A percentile compares a stretch with the other conserved stretches of the same genome.
Conservation (phyloP, 108 stramenopile genomes). For the Skeletonema tropicum region DNA sequence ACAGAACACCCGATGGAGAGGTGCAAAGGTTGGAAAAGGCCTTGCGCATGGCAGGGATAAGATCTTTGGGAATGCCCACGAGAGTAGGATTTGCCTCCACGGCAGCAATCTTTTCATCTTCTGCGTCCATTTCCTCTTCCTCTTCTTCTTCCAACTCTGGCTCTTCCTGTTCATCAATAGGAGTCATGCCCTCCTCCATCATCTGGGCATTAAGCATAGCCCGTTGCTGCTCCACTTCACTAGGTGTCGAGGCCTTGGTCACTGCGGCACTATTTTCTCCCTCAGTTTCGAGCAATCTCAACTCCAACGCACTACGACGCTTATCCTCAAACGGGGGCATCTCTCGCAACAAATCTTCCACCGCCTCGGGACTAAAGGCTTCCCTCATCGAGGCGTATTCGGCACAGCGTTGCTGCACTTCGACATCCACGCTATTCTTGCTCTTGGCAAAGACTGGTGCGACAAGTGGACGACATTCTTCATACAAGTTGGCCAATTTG, state of each 20-base stretch:
- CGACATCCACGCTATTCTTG: slow-evolving; percentile 87
- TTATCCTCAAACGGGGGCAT: slow-evolving; percentile 96
- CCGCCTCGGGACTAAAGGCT: slow-evolving; percentile 82
- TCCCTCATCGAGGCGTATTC: slow-evolving; percentile 92
- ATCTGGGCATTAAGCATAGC: slow-evolving; percentile 64
- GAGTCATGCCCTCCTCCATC: slow-evolving; percentile 33
- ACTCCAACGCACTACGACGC: slow-evolving; percentile 81
- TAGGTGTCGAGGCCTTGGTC: slow-evolving; percentile 80
- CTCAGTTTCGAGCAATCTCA: slow-evolving; percentile 81
- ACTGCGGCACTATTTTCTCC: slow-evolving; percentile 87
- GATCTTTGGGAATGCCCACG: slow-evolving; percentile 88
- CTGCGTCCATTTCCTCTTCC: slow-evolving; percentile 23
- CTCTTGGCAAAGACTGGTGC: slow-evolving; percentile 86
- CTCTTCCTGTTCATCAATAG: slow-evolving; percentile 62
- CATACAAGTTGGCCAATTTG: slow-evolving; percentile 95
- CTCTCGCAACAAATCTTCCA: slow-evolving; percentile 89
- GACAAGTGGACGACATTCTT: slow-evolving; percentile 90
- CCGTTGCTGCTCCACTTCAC: slow-evolving; percentile 80
- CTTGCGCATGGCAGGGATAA: slow-evolving; percentile 90
- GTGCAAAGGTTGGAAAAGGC: slow-evolving; percentile 90
- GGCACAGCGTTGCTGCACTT: slow-evolving; percentile 91
- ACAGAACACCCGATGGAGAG: slow-evolving; percentile 86
- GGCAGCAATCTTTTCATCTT: slow-evolving; percentile 6
- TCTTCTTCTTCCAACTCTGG: slow-evolving; percentile 27
- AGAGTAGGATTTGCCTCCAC: slow-evolving; percentile 29